These are phyloP conservation scores for Chrysanthemum makinoi DNA, from an alignment of 129 eudicot species.

Conservation along the genomic window DNA sequence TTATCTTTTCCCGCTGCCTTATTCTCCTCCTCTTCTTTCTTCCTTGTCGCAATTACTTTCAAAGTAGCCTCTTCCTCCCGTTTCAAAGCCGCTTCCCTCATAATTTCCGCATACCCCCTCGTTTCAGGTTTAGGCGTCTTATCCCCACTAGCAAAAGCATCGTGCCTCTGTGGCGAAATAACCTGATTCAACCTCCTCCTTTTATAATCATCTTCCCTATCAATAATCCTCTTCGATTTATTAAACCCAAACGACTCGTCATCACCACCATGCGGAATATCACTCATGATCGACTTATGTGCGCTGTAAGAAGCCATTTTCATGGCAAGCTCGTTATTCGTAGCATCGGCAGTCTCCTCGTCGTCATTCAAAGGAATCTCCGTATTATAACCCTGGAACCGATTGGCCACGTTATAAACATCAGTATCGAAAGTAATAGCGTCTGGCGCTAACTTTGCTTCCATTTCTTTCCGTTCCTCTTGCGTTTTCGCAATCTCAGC, in stretches of 20 bases:
- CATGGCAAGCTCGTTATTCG: slow-evolving; percentile 66
- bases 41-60: slow-evolving; percentile 71
- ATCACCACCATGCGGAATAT: slow-evolving; percentile 52
- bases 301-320: slow-evolving; percentile 82
- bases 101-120: slow-evolving; percentile 88
- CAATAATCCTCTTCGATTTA: slow-evolving; percentile 57
- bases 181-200: slow-evolving; percentile 80
- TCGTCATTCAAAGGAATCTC: slow-evolving; percentile 82
- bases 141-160: slow-evolving; percentile 86
- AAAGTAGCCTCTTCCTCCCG: slow-evolving; percentile 74
- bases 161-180: slow-evolving; percentile 86
- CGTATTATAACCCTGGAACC: slow-evolving; percentile 58
- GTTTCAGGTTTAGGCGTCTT: slow-evolving; percentile 83
- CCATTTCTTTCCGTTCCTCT: slow-evolving; percentile 88
- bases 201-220: slow-evolving; percentile 81
- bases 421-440: slow-evolving; percentile 76
- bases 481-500: slow-evolving; percentile 72
- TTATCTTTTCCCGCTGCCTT: slow-evolving; percentile 47
- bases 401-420: slow-evolving; percentile 52
- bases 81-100: slow-evolving; percentile 87
- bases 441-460: slow-evolving; percentile 63
- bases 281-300: slow-evolving; percentile 63
- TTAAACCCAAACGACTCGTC: slow-evolving; percentile 54
- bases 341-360: slow-evolving; percentile 57
- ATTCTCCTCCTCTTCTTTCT: slow-evolving; percentile 72